Percentiles rank a stretch among this genome's conserved stretches.
These are phyloP conservation scores for Myxozyma mucilagina DNA, from an alignment of 805 yeast species.

Conservation along the genomic window DNA sequence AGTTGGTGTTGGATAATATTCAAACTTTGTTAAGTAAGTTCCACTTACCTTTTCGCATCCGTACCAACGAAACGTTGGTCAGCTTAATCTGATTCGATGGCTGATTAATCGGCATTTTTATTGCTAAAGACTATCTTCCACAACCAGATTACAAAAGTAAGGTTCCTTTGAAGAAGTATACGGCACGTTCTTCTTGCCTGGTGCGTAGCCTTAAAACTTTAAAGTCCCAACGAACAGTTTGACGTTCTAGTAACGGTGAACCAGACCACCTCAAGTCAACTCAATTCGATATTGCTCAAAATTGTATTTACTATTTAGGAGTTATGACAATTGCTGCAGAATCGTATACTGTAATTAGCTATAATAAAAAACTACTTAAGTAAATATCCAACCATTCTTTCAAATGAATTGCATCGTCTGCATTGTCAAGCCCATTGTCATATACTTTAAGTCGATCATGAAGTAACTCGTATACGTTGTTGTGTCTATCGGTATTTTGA, in stretches of 20 bases:
- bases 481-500: background rate
- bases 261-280: background rate
- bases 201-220: background rate
- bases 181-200: background rate
- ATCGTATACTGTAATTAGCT: background rate
- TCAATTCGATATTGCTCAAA: background rate
- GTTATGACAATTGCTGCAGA: too few species aligned
- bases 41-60: slow-evolving; percentile 73
- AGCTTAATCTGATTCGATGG: slow-evolving; percentile 86
- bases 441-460: background rate
- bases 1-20: background rate
- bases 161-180: background rate
- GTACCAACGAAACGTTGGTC: slow-evolving; percentile 90
- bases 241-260: background rate
- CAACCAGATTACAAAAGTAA: too few species aligned
- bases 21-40: background rate
- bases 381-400: background rate
- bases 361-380: background rate
- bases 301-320: background rate
- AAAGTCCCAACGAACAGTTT: background rate
- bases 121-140: too few species aligned
- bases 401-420: background rate
- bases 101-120: slow-evolving; percentile 66
- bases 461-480: too few species aligned
- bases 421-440: background rate